Evolutionary conservation across 78 protist species (phyloP).

Genomic region (Dictyostelium intermedium): DNA sequence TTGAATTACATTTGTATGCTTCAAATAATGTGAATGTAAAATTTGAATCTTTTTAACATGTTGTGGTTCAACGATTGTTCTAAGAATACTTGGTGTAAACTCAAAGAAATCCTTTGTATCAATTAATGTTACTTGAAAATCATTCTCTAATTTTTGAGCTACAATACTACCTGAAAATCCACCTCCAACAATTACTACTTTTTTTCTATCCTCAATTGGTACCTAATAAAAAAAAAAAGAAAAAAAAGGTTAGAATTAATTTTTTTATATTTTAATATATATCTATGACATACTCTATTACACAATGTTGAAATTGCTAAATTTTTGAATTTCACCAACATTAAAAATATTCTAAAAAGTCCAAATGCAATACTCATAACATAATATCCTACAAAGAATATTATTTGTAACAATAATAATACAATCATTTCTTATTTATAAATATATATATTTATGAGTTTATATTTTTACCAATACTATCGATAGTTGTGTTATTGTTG

Average conservation of each 20-base stretch:
- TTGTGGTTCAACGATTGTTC: slow-evolving; percentile 71
- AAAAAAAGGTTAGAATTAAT: background rate
- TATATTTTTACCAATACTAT: background rate
- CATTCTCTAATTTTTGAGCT: slow-evolving; percentile 76
- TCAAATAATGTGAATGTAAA: slow-evolving; percentile 63
- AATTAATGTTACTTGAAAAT: slow-evolving; percentile 78
- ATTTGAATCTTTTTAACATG: slow-evolving; percentile 69
- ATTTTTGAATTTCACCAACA: background rate
- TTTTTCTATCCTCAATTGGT: slow-evolving; percentile 72
- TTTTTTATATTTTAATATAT: background rate
- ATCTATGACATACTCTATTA: background rate
- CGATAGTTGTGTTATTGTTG: too few species aligned
- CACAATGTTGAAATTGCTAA: background rate
- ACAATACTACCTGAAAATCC: slow-evolving; percentile 80
- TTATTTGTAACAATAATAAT: background rate
- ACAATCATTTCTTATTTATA: background rate
- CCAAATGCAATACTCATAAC: background rate
- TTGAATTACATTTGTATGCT: slow-evolving; percentile 61
- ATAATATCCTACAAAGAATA: background rate
- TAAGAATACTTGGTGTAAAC: slow-evolving; percentile 72
- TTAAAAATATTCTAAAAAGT: background rate
- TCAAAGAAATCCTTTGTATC: slow-evolving; percentile 80
- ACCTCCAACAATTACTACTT: slow-evolving; percentile 79
- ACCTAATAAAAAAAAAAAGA: too few species aligned
- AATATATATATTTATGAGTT: too few species aligned